Evolutionary conservation across 2,329 filamentous ascomycete species (phyloP).

Genomic region (Aureobasidium sp.): DNA sequence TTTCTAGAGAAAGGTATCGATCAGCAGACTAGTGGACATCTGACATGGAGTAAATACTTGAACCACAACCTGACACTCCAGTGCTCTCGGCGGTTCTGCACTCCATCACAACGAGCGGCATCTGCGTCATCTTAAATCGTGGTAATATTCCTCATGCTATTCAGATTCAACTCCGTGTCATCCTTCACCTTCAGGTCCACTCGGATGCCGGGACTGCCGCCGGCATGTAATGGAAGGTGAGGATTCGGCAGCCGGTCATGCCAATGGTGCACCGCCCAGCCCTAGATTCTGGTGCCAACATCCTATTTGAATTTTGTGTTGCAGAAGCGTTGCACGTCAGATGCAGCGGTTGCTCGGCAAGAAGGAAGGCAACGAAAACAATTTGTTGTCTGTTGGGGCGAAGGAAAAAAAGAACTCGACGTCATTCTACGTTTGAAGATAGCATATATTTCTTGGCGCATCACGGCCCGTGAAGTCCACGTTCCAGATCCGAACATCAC

Average conservation of each 20-base stretch:
- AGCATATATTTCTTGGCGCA: conserved; percentile 1
- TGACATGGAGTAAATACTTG: not conserved
- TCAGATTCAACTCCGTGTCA: not conserved
- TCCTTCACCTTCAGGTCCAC: not conserved
- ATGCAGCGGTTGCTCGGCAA: conserved; percentile 9
- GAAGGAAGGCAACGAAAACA: not conserved
- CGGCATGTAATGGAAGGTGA: not conserved
- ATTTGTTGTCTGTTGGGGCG: not conserved
- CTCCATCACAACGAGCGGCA: not conserved
- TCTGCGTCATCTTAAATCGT: not conserved
- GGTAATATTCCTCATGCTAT: not conserved
- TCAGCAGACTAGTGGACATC: not conserved
- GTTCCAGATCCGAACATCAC: not conserved
- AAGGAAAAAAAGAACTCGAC: not conserved
- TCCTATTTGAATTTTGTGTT: not conserved
- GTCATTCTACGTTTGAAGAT: not conserved
- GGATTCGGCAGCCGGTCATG: not conserved
- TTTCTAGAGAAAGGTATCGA: not conserved
- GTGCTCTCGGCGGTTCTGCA: not conserved
- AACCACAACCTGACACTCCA: not conserved
- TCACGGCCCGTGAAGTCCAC: not conserved
- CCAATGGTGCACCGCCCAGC: not conserved
- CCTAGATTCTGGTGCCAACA: not conserved
- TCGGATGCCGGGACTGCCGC: not conserved
- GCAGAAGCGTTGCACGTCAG: conserved; percentile 1